Conservation (phyloP, 495 filamentous ascomycete species). For the Xylona heveae region DNA sequence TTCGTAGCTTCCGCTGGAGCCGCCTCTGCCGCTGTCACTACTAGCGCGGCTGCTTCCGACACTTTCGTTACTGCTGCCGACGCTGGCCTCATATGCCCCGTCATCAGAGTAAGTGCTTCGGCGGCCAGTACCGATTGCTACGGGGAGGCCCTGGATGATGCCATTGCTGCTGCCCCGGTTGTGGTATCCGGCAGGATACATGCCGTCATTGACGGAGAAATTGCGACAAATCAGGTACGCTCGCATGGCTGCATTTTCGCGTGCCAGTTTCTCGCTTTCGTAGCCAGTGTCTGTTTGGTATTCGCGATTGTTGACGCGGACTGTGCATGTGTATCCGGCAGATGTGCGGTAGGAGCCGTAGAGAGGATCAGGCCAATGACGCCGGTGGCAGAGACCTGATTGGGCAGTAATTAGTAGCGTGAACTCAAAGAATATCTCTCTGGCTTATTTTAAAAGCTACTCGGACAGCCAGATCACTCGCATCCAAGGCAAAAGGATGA, state of each 20-base stretch:
- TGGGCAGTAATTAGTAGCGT: constrained; percentile 22
- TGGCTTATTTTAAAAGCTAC: no score
- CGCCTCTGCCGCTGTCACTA: constrained; percentile 16
- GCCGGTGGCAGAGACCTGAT: constrained; percentile 85
- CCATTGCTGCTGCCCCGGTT: constrained; percentile 44
- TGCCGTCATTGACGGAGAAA: constrained; percentile 95
- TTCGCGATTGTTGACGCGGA: constrained; percentile 88
- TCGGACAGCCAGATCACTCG: no score
- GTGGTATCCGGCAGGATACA: constrained; percentile 45
- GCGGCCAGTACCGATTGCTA: constrained; percentile 42
- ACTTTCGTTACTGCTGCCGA: constrained; percentile 26
- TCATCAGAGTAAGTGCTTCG: constrained; percentile 20
- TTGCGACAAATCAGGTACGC: constrained; percentile 97
- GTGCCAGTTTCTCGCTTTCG: constrained; percentile 59
- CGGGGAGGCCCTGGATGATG: constrained; percentile 72
- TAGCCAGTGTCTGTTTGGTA: constrained; percentile 83
- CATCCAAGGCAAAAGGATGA: no score
- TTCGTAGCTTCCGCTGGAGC: no score
- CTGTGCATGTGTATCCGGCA: constrained; percentile 70
- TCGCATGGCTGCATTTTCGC: constrained; percentile 88
- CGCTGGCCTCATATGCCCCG: constrained; percentile 22
- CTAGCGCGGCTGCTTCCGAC: constrained; percentile 35
- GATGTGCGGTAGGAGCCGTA: constrained; percentile 61
- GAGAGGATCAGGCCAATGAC: constrained; percentile 81
- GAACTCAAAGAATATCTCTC: no score